Percentiles rank a stretch among this genome's conserved stretches.
Conservation (phyloP, 148 eudicot genomes). For the Rhododendron ovatum region DNA sequence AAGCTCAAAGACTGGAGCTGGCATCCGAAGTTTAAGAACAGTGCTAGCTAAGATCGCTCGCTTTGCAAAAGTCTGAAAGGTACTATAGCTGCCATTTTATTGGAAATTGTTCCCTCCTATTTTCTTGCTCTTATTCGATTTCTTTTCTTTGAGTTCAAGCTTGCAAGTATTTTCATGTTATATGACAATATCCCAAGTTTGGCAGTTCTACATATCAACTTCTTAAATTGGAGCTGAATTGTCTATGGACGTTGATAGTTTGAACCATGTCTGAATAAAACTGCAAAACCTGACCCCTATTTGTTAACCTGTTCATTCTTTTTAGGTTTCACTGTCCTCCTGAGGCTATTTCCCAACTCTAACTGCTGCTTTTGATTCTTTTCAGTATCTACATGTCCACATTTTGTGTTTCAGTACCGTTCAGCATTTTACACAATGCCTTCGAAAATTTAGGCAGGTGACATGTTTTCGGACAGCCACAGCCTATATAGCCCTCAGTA, state of each 20-base stretch:
- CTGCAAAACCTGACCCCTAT: neutral
- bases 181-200: neutral
- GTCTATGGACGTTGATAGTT: neutral
- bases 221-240: neutral
- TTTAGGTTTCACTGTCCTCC: neutral
- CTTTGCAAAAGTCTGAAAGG: constrained; percentile 40
- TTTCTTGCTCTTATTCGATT: neutral
- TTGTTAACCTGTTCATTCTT: neutral
- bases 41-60: constrained; percentile 67
- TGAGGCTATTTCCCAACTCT: neutral
- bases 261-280: neutral
- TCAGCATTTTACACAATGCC: neutral
- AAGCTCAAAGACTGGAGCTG: constrained; percentile 89
- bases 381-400: neutral
- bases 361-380: neutral
- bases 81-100: neutral
- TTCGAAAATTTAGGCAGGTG: neutral
- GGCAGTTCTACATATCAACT: neutral
- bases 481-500: neutral
- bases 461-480: neutral
- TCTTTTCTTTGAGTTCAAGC: neutral
- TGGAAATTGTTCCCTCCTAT: neutral
- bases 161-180: neutral
- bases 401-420: neutral
- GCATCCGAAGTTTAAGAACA: constrained; percentile 79